Conservation (phyloP, 176 grass and related monocot species). For the Ampelocalamus luodianensis region DNA sequence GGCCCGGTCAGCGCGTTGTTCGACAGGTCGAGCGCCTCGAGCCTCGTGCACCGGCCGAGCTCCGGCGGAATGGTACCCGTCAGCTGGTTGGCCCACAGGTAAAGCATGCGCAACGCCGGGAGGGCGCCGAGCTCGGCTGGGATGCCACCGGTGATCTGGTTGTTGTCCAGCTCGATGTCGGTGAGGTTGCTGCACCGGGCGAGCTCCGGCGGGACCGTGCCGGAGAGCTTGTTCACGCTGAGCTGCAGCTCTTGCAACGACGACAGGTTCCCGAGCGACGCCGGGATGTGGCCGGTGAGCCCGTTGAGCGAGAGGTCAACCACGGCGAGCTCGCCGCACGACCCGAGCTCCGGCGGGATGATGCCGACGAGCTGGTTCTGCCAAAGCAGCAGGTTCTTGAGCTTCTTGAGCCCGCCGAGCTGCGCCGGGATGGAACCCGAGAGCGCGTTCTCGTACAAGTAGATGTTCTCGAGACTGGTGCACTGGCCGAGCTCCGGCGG, state of each 20-base stretch:
- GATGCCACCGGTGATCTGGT: conserved; percentile 74
- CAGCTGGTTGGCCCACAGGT: conserved; percentile 78
- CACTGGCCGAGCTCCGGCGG: conserved; percentile 67
- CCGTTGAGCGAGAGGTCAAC: conserved; percentile 74
- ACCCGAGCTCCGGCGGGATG: conserved; percentile 73
- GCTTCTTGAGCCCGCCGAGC: conserved; percentile 61
- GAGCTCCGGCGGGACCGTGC: conserved; percentile 67
- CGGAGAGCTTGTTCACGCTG: conserved; percentile 76
- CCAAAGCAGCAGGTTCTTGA: conserved; percentile 72
- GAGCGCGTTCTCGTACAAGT: conserved; percentile 79
- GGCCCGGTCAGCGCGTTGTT: conserved; percentile 61
- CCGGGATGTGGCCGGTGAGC: conserved; percentile 74
- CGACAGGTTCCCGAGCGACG: conserved; percentile 55
- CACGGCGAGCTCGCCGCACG: conserved; percentile 55
- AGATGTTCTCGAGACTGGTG: conserved; percentile 64
- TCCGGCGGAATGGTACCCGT: conserved; percentile 67
- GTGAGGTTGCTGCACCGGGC: conserved; percentile 70
- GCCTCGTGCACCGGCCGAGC: conserved; percentile 62
- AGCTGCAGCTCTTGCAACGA: conserved; percentile 72
- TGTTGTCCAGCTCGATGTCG: conserved; percentile 82
- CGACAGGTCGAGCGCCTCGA: conserved; percentile 73
- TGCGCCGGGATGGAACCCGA: conserved; percentile 76
- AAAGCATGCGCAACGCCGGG: conserved; percentile 60
- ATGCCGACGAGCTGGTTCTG: conserved; percentile 78
- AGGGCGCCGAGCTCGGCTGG: conserved; percentile 52